These are phyloP conservation scores for Nematocida major DNA, from an alignment of 371 early-diverging fungal species.

Conservation along the genomic window DNA sequence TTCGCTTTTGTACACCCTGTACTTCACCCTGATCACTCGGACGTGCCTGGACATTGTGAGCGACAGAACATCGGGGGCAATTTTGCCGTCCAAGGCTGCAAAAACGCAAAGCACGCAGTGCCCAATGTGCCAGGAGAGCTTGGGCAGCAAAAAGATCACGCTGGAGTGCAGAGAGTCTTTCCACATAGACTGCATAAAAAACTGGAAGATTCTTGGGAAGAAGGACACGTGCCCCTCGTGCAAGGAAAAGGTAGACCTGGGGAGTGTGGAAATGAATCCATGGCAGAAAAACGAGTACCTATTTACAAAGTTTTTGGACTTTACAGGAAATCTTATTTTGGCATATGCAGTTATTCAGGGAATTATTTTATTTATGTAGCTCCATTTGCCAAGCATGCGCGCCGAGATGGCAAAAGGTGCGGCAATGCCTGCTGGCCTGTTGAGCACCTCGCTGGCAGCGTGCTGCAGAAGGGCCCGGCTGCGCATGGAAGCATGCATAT, in stretches of 20 bases:
- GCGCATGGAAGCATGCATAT: no score
- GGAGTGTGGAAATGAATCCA: slow-evolving; percentile 41
- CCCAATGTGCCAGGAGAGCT: slow-evolving; percentile 21
- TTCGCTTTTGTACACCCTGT: slow-evolving; percentile 53
- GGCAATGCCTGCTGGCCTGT: no score
- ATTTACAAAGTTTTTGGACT: slow-evolving; percentile 60
- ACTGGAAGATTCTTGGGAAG: slow-evolving; percentile 83
- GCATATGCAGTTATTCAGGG: slow-evolving; percentile 54
- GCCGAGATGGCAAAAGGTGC: no score
- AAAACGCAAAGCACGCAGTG: slow-evolving; percentile 32
- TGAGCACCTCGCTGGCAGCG: no score
- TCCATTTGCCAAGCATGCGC: no score
- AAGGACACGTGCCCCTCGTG: slow-evolving; percentile 87
- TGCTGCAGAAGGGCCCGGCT: no score
- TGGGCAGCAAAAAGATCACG: slow-evolving; percentile 40
- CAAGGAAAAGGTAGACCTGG: slow-evolving; percentile 64
- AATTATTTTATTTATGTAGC: slow-evolving; percentile 37
- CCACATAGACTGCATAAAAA: slow-evolving; percentile 81
- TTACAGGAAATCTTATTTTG: slow-evolving; percentile 57
- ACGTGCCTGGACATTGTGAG: slow-evolving; percentile 58
- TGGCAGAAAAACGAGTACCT: slow-evolving; percentile 61
- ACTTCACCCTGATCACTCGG: slow-evolving; percentile 62
- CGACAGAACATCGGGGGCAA: slow-evolving; percentile 36
- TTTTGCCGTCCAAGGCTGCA: slow-evolving; percentile 29
- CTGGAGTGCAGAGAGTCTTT: slow-evolving; percentile 63